Percentiles rank a stretch among this genome's conserved stretches.
Evolutionary conservation across 2,329 filamentous ascomycete genomes (phyloP).

Genomic region (Beauveria sp.): DNA sequence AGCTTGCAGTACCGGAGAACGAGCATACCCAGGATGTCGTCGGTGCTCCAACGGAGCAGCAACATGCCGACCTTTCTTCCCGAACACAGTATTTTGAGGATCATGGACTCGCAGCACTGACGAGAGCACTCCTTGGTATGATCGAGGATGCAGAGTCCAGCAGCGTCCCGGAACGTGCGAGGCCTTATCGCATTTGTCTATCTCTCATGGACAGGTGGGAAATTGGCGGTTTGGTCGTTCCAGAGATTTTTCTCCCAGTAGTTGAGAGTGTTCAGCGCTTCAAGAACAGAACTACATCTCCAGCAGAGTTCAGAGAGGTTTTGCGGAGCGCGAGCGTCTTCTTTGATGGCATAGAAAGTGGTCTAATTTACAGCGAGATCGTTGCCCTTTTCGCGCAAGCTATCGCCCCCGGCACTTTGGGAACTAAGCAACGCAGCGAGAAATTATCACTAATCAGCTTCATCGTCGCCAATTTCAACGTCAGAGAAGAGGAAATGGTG

Average conservation of each 20-base stretch:
- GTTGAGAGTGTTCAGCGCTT: slow-evolving; percentile 74
- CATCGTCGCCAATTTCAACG: slow-evolving; percentile 80
- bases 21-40: slow-evolving; percentile 41
- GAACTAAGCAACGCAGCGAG: slow-evolving; percentile 42
- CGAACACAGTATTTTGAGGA: slow-evolving; percentile 76
- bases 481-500: slow-evolving; percentile 93
- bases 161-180: slow-evolving; percentile 55
- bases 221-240: slow-evolving; percentile 82
- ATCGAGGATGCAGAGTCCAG: slow-evolving; percentile 41
- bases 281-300: slow-evolving; percentile 55
- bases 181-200: slow-evolving; percentile 83
- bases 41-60: slow-evolving; percentile 32
- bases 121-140: slow-evolving; percentile 68
- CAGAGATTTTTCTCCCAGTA: slow-evolving; percentile 79
- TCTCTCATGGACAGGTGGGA: slow-evolving; percentile 99
- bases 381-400: slow-evolving; percentile 57
- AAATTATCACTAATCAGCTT: slow-evolving; percentile 72
- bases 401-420: slow-evolving; percentile 39
- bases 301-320: slow-evolving; percentile 73
- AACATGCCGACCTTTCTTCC: slow-evolving; percentile 41
- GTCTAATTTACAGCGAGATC: slow-evolving; percentile 83
- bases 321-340: slow-evolving; percentile 90
- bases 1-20: slow-evolving; percentile 40
- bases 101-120: slow-evolving; percentile 67
- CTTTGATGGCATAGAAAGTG: slow-evolving; percentile 94